Evolutionary conservation across 2,329 filamentous ascomycete species (phyloP).

Genomic region (Alternaria solani): DNA sequence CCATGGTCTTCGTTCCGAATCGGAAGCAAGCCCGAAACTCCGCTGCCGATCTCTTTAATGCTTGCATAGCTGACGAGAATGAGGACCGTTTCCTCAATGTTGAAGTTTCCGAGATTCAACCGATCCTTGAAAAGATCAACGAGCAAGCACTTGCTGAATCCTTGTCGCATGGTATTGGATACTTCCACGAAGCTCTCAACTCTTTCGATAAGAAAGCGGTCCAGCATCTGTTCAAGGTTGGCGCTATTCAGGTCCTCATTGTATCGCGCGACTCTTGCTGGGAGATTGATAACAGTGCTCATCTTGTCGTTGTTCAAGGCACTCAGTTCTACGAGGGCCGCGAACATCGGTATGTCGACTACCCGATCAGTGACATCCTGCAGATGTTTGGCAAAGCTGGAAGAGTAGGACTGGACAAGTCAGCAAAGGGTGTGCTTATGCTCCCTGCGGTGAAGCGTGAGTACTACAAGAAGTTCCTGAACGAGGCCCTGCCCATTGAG

Average conservation of each 20-base stretch:
- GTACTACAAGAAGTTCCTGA: constrained; percentile 98
- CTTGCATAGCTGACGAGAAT: constrained; percentile 85
- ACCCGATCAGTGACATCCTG: constrained; percentile 89
- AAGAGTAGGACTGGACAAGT: constrained; percentile 77
- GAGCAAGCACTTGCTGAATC: constrained; percentile 89
- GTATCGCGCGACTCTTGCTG: constrained; percentile 91
- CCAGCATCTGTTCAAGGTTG: constrained; percentile 86
- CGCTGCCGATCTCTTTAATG: constrained; percentile 85
- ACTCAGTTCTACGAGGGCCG: constrained; percentile 97
- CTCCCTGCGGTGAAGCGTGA: constrained; percentile 92
- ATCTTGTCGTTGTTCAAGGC: constrained; percentile 95
- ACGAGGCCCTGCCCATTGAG: constrained; percentile 94
- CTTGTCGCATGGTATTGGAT: constrained; percentile 91
- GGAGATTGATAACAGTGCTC: constrained; percentile 88
- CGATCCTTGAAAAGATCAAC: constrained; percentile 81
- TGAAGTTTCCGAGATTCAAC: constrained; percentile 79
- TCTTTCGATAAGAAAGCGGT: constrained; percentile 92
- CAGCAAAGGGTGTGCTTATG: constrained; percentile 94
- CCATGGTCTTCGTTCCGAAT: constrained; percentile 89
- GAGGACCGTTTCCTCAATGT: constrained; percentile 94
- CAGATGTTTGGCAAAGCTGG: constrained; percentile 98
- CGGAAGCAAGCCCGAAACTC: constrained; percentile 92
- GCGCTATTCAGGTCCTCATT: constrained; percentile 85
- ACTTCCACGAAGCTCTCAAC: constrained; percentile 94
- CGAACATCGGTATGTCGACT: constrained; percentile 97